Conservation (phyloP, 192 early-diverging fungal species). For the Podila minutissima region DNA sequence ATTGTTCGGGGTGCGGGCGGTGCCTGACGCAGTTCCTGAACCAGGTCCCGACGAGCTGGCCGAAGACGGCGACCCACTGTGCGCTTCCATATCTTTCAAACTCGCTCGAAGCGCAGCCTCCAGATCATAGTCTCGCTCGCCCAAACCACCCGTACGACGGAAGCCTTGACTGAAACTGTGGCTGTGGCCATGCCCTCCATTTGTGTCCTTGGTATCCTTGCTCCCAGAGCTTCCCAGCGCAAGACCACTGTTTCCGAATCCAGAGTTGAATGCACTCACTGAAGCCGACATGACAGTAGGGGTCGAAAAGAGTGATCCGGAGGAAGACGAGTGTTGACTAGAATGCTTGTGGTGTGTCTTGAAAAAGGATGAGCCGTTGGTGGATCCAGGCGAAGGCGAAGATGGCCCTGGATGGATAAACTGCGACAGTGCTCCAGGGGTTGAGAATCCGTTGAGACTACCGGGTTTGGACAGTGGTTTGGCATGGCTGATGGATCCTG, state of each 20-base stretch:
- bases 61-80: slow-evolving; percentile 4
- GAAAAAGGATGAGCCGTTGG: slow-evolving; percentile 23
- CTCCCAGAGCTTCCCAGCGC: slow-evolving; percentile 12
- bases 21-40: slow-evolving; percentile 5
- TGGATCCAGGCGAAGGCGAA: slow-evolving; percentile 10
- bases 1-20: slow-evolving; percentile 12
- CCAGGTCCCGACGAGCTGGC: slow-evolving; percentile 6
- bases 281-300: slow-evolving; percentile 50
- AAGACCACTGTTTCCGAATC: slow-evolving; percentile 31
- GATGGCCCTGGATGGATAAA: slow-evolving; percentile 48
- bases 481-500: slow-evolving; percentile 48
- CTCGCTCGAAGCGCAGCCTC: slow-evolving; percentile 40
- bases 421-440: slow-evolving; percentile 44
- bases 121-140: slow-evolving; percentile 20
- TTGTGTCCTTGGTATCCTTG: neutral
- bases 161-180: neutral
- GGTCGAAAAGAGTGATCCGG: slow-evolving; percentile 37
- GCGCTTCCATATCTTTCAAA: slow-evolving; percentile 35
- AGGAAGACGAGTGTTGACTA: slow-evolving; percentile 36
- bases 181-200: neutral
- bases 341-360: slow-evolving; percentile 53
- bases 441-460: slow-evolving; percentile 38
- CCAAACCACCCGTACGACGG: neutral
- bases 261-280: slow-evolving; percentile 44
- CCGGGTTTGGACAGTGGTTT: slow-evolving; percentile 32